phyloP scores from a whole-genome alignment of 2,329 filamentous ascomycete genomes.

The Tolypocladium nubicola region DNA sequence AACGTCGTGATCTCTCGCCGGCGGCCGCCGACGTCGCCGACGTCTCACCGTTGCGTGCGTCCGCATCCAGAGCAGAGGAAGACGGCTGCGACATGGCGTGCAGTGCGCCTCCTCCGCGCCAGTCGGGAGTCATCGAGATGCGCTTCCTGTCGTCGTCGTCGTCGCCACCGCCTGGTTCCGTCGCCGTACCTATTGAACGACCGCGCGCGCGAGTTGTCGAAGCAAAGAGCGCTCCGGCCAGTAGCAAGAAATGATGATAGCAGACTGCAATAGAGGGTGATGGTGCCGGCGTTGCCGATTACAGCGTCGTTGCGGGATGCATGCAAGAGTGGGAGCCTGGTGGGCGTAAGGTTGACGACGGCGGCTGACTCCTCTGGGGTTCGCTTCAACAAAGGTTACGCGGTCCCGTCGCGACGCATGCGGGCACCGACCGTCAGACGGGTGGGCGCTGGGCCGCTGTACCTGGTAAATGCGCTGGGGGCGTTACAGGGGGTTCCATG shows the following conservation, averaged over 20 bases:
- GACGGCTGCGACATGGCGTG: not conserved
- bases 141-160: not conserved
- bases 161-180: not conserved
- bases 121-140: conserved; percentile 1
- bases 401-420: conserved; percentile 19
- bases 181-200: not conserved
- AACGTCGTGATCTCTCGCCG: not conserved
- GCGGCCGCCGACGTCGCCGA: not conserved
- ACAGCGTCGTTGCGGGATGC: not conserved
- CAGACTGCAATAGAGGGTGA: not conserved
- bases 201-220: not conserved
- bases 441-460: not conserved
- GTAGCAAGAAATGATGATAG: not conserved
- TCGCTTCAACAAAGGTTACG: conserved; percentile 12
- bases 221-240: not conserved
- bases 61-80: not conserved
- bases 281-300: not conserved
- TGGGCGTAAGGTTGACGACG: conserved; percentile 2
- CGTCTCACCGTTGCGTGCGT: not conserved
- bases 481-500: not conserved
- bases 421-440: not conserved
- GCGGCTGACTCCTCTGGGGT: conserved; percentile 2
- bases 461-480: not conserved
- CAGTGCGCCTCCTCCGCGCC: not conserved
- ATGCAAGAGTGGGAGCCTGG: not conserved